Base-by-base conservation (phyloP, 75 land plant species). In the Sequoia sempervirens region DNA sequence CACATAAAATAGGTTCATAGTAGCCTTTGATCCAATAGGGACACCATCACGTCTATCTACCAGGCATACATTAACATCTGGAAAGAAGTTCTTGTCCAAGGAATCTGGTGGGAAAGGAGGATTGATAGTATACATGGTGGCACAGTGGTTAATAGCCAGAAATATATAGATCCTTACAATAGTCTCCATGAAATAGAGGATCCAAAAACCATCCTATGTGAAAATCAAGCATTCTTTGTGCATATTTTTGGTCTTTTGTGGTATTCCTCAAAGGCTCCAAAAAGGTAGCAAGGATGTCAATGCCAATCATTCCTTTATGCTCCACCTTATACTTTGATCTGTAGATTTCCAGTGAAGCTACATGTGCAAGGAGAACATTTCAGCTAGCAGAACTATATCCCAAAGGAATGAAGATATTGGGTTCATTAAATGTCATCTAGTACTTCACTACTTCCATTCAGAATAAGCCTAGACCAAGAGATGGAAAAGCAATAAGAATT, bases 391-490 rank as follows among this genome's bases (percentile, higher is more conserved):
- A 23, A 12, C 28, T 52, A 66, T 86, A 86, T 3, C 87, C 87
- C 18, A 56, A 34, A 4, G 30, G 56, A 12, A 82, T 73, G 11
- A 86, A 72, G 53, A 53, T 74, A 18, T 74, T 82, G 4, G 86
- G 87, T 46, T 87, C 88, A 58, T 87, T 87, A 80, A 87, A 84
- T 36, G 88, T 87, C 56, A 84, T 87, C 88, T 86, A 87, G n/a
- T 87, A 66, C 69, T 87, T 87, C 66, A 87, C 86, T 37, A 56
- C 46, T 32, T 52, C 15, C 81, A 88, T 90, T 83, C 84, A 90
- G 91, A 37, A 90, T 36, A 9, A 90, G 81, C 38, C 91, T 86
- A n/a, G 90, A 14, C 91, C 90, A 90, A 52, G 90, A 81, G 47
- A 90, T 84, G 9, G 90, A 88, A 45, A 90, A 84, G 20, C 91